These are phyloP conservation scores for Apostasia ramifera DNA, from an alignment of 106 monocot species.

Conservation along the genomic window DNA sequence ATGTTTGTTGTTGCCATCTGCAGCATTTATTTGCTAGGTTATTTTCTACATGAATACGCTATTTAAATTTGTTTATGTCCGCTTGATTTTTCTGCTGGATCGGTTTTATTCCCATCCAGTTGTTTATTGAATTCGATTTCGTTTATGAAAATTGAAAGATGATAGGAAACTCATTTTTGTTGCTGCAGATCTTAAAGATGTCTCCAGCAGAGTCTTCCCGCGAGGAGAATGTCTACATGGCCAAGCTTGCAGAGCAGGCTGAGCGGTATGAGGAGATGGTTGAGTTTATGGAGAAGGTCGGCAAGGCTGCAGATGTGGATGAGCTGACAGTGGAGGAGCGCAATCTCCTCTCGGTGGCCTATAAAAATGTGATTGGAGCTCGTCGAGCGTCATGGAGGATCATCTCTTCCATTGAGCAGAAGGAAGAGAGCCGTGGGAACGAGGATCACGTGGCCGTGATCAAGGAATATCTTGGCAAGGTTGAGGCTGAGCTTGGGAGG, in stretches of 20 bases:
- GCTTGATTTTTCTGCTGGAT: too few relatives aligned
- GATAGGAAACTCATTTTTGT: background rate
- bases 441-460: conserved; percentile 32
- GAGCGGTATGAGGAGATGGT: conserved; percentile 63
- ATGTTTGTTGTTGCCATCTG: too few relatives aligned
- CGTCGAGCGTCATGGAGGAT: conserved; percentile 62
- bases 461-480: conserved; percentile 42
- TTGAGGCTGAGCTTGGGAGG: conserved; percentile 40
- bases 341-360: conserved; percentile 50
- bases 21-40: too few relatives aligned
- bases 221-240: conserved; percentile 45
- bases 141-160: too few relatives aligned
- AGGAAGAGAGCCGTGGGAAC: conserved; percentile 48
- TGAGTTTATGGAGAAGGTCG: conserved; percentile 57
- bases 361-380: conserved; percentile 57
- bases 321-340: conserved; percentile 59
- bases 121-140: too few relatives aligned
- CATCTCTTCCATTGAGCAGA: conserved; percentile 59
- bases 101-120: too few relatives aligned
- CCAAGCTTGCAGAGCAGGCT: conserved; percentile 60
- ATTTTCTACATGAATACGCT: too few relatives aligned
- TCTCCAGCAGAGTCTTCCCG: conserved; percentile 20
- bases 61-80: too few relatives aligned
- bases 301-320: conserved; percentile 28
- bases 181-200: conserved; percentile 4